Percentiles rank a stretch among this genome's conserved stretches.
phyloP scores from a whole-genome alignment of 306 rosid species.

The Delonix regia region DNA sequence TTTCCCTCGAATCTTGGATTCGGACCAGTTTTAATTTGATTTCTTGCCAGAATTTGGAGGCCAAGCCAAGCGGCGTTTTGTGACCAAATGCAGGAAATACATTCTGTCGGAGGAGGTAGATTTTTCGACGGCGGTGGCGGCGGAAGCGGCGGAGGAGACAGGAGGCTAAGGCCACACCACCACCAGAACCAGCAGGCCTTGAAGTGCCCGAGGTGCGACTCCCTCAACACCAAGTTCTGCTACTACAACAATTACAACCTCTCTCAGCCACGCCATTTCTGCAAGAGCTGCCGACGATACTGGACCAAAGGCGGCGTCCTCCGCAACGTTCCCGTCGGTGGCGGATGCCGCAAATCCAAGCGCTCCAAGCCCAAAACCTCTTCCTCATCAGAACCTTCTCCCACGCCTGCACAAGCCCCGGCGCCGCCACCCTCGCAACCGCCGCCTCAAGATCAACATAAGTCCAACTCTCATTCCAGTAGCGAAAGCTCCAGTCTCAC shows the following conservation, averaged over 20 bases:
- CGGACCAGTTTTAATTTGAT: neutral
- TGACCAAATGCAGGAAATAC: constrained; percentile 81
- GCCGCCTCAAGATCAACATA: constrained; percentile 44
- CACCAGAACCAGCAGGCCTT: constrained; percentile 61
- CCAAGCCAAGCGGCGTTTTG: neutral
- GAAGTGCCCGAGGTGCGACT: constrained; percentile 93
- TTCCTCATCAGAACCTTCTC: constrained; percentile 18
- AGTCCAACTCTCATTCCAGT: constrained; percentile 78
- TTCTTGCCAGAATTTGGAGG: neutral
- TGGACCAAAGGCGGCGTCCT: constrained; percentile 99
- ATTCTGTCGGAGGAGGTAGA: constrained; percentile 59
- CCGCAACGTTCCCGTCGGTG: constrained; percentile 98
- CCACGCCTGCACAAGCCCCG: neutral
- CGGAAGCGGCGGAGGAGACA: constrained; percentile 54
- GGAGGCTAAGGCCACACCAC: constrained; percentile 61
- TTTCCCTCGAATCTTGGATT: neutral
- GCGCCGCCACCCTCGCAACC: constrained; percentile 21
- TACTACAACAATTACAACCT: constrained; percentile 96
- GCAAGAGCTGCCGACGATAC: constrained; percentile 95
- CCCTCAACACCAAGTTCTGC: constrained; percentile 92
- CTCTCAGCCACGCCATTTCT: constrained; percentile 98
- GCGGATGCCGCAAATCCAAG: constrained; percentile 90
- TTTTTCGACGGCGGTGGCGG: constrained; percentile 57
- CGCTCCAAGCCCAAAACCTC: constrained; percentile 61
- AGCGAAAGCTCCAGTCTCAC: constrained; percentile 93